Percentiles rank a stretch among this genome's conserved stretches.
These are phyloP conservation scores for Clavariopsis aquatica DNA, from an alignment of 495 filamentous ascomycete species.

Conservation along the genomic window DNA sequence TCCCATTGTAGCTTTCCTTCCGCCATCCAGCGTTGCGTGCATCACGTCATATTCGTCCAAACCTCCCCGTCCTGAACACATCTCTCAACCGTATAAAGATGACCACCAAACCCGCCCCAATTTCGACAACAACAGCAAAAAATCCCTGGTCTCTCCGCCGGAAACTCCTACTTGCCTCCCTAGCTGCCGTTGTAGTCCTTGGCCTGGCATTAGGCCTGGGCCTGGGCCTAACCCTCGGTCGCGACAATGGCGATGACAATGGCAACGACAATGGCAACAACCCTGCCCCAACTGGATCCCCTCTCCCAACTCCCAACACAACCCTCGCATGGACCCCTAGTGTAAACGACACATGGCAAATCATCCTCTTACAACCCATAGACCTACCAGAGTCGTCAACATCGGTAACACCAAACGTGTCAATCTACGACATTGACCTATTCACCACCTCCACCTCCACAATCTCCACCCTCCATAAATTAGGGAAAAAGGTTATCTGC, in stretches of 20 bases:
- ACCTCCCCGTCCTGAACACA: background rate
- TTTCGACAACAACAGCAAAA: background rate
- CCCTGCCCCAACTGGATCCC: conserved; percentile 15
- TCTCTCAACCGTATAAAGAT: conserved; percentile 5
- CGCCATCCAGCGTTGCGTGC: background rate
- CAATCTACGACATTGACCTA: conserved; percentile 65
- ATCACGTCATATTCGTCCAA: background rate
- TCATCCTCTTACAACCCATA: conserved; percentile 48
- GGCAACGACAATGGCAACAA: conserved; percentile 15
- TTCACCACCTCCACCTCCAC: conserved; percentile 53
- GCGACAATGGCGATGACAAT: conserved; percentile 31
- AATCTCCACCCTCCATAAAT: conserved; percentile 52
- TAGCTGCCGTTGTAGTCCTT: conserved; percentile 45
- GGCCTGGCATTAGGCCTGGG: conserved; percentile 54
- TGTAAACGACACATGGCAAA: conserved; percentile 55
- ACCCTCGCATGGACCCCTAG: conserved; percentile 52
- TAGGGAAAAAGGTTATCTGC: conserved; percentile 64
- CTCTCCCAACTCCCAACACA: conserved; percentile 36
- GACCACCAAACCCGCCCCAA: background rate
- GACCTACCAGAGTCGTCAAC: conserved; percentile 50
- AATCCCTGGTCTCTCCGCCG: conserved; percentile 19
- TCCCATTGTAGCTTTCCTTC: conserved; percentile 11
- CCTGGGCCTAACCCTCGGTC: conserved; percentile 53
- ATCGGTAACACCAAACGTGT: conserved; percentile 44
- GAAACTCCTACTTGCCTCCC: conserved; percentile 25